A percentile compares a stretch with the other conserved stretches of the same genome.
These are phyloP conservation scores for Crepidotus variabilis DNA, from an alignment of 768 basidiomycete species.

Conservation along the genomic window DNA sequence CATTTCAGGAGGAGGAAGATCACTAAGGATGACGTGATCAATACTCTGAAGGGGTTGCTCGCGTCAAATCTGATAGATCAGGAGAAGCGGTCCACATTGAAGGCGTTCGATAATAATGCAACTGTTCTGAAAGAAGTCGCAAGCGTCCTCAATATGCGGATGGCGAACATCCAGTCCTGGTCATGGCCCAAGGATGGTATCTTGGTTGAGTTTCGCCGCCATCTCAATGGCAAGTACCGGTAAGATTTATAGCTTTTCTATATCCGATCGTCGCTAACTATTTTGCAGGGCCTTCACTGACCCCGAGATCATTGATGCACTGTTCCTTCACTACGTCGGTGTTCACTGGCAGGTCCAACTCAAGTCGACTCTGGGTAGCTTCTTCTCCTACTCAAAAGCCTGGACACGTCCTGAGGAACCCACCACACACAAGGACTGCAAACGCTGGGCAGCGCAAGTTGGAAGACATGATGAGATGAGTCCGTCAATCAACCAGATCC, in stretches of 20 bases:
- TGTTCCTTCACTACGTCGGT: slow-evolving; percentile 42
- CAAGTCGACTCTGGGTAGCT: slow-evolving; percentile 23
- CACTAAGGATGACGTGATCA: slow-evolving; percentile 20
- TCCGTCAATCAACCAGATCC: slow-evolving; percentile 22
- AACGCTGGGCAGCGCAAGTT: slow-evolving; percentile 19
- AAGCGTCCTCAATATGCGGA: slow-evolving; percentile 45
- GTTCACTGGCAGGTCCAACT: slow-evolving; percentile 37
- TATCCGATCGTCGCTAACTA: neutral
- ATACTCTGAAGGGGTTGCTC: slow-evolving; percentile 31
- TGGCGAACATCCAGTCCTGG: slow-evolving; percentile 37
- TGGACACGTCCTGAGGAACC: slow-evolving; percentile 26
- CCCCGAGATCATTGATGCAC: slow-evolving; percentile 41
- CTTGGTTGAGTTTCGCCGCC: slow-evolving; percentile 39
- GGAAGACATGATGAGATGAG: slow-evolving; percentile 3
- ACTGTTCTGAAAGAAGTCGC: slow-evolving; percentile 36
- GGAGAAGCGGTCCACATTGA: slow-evolving; percentile 35
- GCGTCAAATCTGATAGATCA: slow-evolving; percentile 34
- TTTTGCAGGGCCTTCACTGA: slow-evolving; percentile 38
- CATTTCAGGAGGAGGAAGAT: slow-evolving; percentile 23
- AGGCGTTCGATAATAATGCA: slow-evolving; percentile 34
- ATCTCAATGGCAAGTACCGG: slow-evolving; percentile 46
- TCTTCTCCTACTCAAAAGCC: slow-evolving; percentile 29
- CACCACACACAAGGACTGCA: slow-evolving; percentile 11
- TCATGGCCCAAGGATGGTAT: slow-evolving; percentile 40
- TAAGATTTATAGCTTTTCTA: slow-evolving; percentile 3